Percentiles rank a stretch among this genome's conserved stretches.
phyloP scores from a whole-genome alignment of 768 basidiomycete genomes.

The Lactarius psammicola region DNA sequence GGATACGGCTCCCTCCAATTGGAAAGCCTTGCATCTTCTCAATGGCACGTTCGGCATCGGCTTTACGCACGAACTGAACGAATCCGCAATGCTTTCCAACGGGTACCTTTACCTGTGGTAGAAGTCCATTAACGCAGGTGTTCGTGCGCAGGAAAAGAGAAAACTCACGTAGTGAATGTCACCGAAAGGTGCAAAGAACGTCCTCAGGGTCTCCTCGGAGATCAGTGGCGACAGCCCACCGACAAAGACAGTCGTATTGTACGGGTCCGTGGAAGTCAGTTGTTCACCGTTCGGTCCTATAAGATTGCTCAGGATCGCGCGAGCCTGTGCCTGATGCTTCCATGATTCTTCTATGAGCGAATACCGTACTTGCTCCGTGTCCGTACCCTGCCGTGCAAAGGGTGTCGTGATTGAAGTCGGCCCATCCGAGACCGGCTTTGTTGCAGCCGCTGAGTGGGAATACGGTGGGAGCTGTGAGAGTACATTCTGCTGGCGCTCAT shows the following conservation, averaged over 20 bases:
- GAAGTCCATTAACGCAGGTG: constrained; percentile 20
- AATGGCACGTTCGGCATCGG: constrained; percentile 88
- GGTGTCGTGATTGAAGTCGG: constrained; percentile 40
- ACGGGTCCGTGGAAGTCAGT: constrained; percentile 87
- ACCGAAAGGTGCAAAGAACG: constrained; percentile 90
- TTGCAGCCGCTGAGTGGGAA: constrained; percentile 9
- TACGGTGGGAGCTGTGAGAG: constrained; percentile 47
- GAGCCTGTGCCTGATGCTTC: constrained; percentile 82
- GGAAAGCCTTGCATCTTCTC: constrained; percentile 98
- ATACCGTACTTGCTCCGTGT: constrained; percentile 47
- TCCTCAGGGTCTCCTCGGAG: constrained; percentile 85
- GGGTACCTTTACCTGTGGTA: constrained; percentile 84
- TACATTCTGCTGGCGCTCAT: constrained; percentile 50
- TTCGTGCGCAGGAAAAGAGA: constrained; percentile 14
- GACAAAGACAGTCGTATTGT: constrained; percentile 94
- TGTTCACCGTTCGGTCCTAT: constrained; percentile 87
- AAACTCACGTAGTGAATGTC: constrained; percentile 83
- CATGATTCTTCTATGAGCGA: constrained; percentile 71
- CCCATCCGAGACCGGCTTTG: constrained; percentile 18
- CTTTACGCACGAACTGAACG: constrained; percentile 90
- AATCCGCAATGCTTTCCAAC: constrained; percentile 95
- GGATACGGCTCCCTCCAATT: constrained; percentile 86
- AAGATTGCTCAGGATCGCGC: constrained; percentile 76
- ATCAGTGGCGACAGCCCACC: constrained; percentile 87
- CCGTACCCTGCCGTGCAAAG: constrained; percentile 46